Conservation (phyloP, 1,139 yeast species). For the Yamadazyma diddensiae region DNA sequence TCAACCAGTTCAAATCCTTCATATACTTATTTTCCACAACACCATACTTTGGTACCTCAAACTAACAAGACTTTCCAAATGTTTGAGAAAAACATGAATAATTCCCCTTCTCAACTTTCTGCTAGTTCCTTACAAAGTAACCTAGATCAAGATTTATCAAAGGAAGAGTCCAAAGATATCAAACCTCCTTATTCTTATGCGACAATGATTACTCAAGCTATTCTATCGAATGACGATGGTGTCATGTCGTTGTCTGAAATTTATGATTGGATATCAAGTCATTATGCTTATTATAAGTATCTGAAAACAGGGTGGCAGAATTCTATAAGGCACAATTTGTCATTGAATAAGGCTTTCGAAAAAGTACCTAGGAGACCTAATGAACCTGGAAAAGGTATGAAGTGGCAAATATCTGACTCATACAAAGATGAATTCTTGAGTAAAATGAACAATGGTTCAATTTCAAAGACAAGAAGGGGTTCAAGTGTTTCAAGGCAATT, state of each 20-base stretch:
- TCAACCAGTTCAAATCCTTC: constrained; percentile 3
- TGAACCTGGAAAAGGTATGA: constrained; percentile 99
- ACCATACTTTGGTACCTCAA: constrained; percentile 18
- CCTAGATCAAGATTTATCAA: constrained; percentile 70
- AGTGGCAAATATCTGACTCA: constrained; percentile 91
- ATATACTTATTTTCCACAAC: constrained; percentile 18
- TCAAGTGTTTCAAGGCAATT: constrained; percentile 75
- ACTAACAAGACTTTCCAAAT: constrained; percentile 50
- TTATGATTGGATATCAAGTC: constrained; percentile 83
- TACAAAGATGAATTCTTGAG: constrained; percentile 81
- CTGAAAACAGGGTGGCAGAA: constrained; percentile 88
- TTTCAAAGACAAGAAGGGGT: constrained; percentile 74
- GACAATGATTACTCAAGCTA: constrained; percentile 97
- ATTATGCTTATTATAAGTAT: constrained; percentile 87
- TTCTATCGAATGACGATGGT: constrained; percentile 82
- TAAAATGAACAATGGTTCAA: constrained; percentile 72
- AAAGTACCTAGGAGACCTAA: constrained; percentile 93
- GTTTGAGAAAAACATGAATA: constrained; percentile 44
- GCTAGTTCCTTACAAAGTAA: constrained; percentile 46
- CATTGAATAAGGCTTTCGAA: constrained; percentile 66
- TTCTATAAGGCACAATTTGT: constrained; percentile 57
- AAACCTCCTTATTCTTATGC: constrained; percentile 98
- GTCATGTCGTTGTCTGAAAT: constrained; percentile 88
- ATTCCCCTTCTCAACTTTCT: constrained; percentile 38
- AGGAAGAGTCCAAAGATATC: constrained; percentile 85